Evolutionary conservation across 2,329 filamentous ascomycete species (phyloP).

Genomic region (Aspergillus sergii): DNA sequence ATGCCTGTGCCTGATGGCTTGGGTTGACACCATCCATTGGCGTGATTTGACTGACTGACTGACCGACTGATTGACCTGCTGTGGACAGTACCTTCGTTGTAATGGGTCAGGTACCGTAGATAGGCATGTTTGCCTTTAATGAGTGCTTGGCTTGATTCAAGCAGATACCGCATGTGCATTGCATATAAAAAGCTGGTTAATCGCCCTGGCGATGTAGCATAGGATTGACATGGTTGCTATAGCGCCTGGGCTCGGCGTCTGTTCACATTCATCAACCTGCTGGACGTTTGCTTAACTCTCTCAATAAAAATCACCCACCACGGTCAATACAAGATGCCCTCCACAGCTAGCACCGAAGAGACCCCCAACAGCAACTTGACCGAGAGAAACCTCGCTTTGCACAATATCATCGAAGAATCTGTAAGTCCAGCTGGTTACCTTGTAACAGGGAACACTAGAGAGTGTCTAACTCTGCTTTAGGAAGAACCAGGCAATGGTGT

Average conservation of each 20-base stretch:
- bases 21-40: background rate
- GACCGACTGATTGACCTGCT: background rate
- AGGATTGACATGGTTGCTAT: background rate
- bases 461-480: background rate
- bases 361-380: slow-evolving; percentile 9
- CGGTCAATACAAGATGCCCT: background rate
- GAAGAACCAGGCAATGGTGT: background rate
- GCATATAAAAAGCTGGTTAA: background rate
- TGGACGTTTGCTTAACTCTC: background rate
- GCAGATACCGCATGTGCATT: background rate
- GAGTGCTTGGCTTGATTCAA: background rate
- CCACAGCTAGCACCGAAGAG: background rate
- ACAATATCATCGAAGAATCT: slow-evolving; percentile 1
- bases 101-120: background rate
- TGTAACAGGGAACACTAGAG: background rate
- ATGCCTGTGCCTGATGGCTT: background rate
- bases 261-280: background rate
- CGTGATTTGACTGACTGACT: background rate
- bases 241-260: background rate
- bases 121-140: background rate
- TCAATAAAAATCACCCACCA: background rate
- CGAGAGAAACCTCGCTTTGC: slow-evolving; percentile 13
- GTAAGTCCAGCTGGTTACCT: background rate
- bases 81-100: background rate
- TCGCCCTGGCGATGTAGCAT: background rate